phyloP scores from a whole-genome alignment of 108 stramenopile species.

The Poteriospumella lacustris region DNA sequence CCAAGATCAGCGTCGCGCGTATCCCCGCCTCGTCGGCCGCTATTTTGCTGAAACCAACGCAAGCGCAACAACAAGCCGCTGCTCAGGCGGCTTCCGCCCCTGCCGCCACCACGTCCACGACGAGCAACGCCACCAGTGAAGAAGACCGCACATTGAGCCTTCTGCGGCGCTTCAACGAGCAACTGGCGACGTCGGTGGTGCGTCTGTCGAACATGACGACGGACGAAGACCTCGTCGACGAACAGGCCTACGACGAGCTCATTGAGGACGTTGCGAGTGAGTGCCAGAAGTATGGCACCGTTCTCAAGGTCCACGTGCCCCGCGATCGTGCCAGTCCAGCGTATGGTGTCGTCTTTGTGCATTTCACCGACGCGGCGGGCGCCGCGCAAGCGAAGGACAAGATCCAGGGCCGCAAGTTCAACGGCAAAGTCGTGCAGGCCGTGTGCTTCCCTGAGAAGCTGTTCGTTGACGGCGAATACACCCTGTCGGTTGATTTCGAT shows the following conservation, averaged over 20 bases:
- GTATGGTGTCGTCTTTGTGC: slow-evolving; percentile 12
- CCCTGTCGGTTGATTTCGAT: too few species aligned
- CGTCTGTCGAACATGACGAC: slow-evolving; percentile 31
- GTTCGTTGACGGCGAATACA: too few species aligned
- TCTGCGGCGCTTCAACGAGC: too few species aligned
- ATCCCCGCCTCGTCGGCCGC: slow-evolving; percentile 26
- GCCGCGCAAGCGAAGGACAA: neutral
- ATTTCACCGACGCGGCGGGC: neutral
- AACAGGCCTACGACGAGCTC: slow-evolving; percentile 71
- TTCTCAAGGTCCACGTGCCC: neutral
- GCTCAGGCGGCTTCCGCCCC: neutral
- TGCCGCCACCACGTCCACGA: too few species aligned
- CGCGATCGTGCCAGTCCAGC: neutral
- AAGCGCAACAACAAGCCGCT: neutral
- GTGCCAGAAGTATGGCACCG: slow-evolving; percentile 31
- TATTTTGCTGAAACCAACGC: slow-evolving; percentile 19
- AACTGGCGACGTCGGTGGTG: neutral
- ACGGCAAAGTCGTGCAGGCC: neutral
- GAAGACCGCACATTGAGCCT: too few species aligned
- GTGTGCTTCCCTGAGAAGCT: neutral
- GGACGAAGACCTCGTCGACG: slow-evolving; percentile 70
- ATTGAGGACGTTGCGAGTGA: slow-evolving; percentile 31
- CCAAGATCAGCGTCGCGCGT: slow-evolving; percentile 5
- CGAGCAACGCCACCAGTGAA: too few species aligned
- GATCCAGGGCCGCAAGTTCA: slow-evolving; percentile 7